These are phyloP conservation scores for Barbatosphaeria neglecta DNA, from an alignment of 495 filamentous ascomycete genomes.

Conservation along the genomic window DNA sequence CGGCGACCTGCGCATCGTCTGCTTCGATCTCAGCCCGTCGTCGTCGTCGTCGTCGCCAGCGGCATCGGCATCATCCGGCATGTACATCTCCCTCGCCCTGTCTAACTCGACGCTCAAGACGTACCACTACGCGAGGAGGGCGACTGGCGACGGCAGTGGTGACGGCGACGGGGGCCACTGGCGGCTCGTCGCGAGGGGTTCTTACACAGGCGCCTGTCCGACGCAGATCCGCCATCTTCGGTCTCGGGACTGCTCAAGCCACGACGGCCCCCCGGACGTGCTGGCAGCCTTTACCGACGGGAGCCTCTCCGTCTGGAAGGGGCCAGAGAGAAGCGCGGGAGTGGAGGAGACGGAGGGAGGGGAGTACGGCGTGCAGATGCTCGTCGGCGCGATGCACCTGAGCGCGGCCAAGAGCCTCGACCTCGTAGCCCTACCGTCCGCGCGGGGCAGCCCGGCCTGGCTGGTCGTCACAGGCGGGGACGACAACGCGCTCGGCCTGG, in stretches of 20 bases:
- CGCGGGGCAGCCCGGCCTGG: conserved; percentile 12
- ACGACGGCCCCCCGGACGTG: conserved; percentile 35
- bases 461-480: conserved; percentile 70
- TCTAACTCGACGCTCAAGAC: conserved; percentile 68
- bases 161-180: conserved; percentile 36
- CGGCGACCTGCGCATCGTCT: conserved; percentile 66
- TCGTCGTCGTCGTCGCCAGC: no score
- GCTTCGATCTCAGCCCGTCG: conserved; percentile 44
- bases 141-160: no score
- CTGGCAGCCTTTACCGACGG: conserved; percentile 37
- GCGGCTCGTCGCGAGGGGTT: conserved; percentile 40
- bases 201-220: conserved; percentile 70
- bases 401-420: conserved; percentile 57
- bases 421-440: conserved; percentile 9
- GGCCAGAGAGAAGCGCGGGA: background rate
- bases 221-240: conserved; percentile 52
- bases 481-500: conserved; percentile 61
- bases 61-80: conserved; percentile 27
- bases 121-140: conserved; percentile 54
- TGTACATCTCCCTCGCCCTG: conserved; percentile 55
- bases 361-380: conserved; percentile 4
- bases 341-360: background rate
- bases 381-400: conserved; percentile 49
- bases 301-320: conserved; percentile 25
- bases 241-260: conserved; percentile 1